Conservation (phyloP, 2,329 filamentous ascomycete genomes). For the Clarireedia paspali region DNA sequence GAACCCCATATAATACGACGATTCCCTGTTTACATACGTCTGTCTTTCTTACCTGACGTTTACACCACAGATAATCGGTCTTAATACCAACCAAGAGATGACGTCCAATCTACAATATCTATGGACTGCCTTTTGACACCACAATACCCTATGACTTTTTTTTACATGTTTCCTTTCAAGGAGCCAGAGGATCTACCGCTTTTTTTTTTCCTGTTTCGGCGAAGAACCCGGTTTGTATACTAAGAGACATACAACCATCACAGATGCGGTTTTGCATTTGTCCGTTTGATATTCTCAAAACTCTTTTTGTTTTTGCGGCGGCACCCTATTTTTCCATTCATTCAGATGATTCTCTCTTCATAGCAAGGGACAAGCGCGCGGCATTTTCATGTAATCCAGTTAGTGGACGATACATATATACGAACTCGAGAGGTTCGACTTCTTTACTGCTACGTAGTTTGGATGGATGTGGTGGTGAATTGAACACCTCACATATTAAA, state of each 20-base stretch:
- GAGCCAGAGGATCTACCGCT: background rate
- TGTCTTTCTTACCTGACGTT: background rate
- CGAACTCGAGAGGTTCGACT: background rate
- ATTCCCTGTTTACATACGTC: background rate
- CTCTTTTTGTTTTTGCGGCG: background rate
- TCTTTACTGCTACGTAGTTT: no score
- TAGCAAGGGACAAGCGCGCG: background rate
- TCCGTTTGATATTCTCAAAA: background rate
- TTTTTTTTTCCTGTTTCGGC: background rate
- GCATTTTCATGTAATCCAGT: background rate
- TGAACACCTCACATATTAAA: no score
- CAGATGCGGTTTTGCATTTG: background rate
- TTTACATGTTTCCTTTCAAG: background rate
- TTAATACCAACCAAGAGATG: background rate
- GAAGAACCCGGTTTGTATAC: conserved; percentile 1
- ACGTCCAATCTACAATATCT: background rate
- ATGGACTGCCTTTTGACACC: conserved; percentile 1
- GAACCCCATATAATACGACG: background rate
- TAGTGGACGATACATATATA: background rate
- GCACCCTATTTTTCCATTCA: background rate
- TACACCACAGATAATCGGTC: background rate
- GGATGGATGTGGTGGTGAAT: no score
- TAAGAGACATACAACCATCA: conserved; percentile 1
- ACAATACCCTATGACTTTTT: conserved; percentile 2
- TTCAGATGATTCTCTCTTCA: background rate